Percentiles rank a stretch among this genome's conserved stretches.
Conservation (phyloP, 176 grass and related monocot species). For the Cenchrus fungigraminus region DNA sequence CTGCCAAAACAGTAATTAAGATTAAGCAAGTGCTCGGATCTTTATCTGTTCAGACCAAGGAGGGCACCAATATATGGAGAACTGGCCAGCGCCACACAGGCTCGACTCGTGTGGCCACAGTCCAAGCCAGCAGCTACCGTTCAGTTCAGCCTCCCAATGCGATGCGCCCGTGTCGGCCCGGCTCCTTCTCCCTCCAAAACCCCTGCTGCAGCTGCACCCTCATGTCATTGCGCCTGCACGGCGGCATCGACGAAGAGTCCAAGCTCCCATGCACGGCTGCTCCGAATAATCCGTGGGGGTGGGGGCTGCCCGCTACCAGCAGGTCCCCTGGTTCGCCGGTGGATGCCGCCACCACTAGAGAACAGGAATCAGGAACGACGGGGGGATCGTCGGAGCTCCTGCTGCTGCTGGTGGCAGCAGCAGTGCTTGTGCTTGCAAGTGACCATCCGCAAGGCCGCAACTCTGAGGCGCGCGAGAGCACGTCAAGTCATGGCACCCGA, state of each 20-base stretch:
- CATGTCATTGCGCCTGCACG: background rate
- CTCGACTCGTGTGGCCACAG: background rate
- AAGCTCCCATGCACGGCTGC: background rate
- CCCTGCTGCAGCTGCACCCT: background rate
- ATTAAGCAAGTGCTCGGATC: too few species aligned
- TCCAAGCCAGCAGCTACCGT: background rate
- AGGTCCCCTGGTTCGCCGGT: background rate
- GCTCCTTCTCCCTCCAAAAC: background rate
- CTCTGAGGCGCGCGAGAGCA: background rate
- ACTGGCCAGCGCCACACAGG: background rate
- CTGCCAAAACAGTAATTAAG: background rate
- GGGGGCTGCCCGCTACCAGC: background rate
- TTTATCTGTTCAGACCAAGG: constrained; percentile 15
- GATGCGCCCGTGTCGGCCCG: background rate
- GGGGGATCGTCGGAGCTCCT: background rate
- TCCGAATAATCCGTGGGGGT: background rate
- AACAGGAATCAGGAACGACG: background rate
- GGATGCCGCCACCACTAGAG: background rate
- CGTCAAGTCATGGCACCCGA: constrained; percentile 14
- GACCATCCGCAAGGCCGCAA: constrained; percentile 27
- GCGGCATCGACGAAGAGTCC: background rate
- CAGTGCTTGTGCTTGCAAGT: background rate
- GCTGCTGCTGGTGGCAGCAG: too few species aligned
- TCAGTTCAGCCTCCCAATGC: constrained; percentile 47
- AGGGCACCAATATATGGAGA: background rate